phyloP scores from a whole-genome alignment of 1,139 yeast genomes.

The Candida sp. region DNA sequence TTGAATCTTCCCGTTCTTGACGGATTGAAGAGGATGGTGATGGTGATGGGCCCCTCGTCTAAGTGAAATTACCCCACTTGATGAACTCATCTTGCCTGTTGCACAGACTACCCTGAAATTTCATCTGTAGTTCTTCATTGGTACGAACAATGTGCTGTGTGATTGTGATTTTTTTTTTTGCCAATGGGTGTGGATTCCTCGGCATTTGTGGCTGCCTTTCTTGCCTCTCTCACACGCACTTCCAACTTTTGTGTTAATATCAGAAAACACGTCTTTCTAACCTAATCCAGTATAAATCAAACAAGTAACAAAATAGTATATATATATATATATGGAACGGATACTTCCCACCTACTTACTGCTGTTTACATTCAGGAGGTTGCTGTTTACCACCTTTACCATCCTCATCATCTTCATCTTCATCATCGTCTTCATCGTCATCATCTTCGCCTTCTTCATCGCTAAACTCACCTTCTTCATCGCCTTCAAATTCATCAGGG shows the following conservation, averaged over 20 bases:
- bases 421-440: conserved; percentile 41
- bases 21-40: too few species aligned
- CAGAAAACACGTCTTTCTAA: background rate
- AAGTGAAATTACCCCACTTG: too few species aligned
- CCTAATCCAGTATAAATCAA: background rate
- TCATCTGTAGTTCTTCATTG: too few species aligned
- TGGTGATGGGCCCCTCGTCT: too few species aligned
- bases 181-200: too few species aligned
- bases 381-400: conserved; percentile 54
- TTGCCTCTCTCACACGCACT: background rate
- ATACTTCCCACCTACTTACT: conserved; percentile 23
- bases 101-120: too few species aligned
- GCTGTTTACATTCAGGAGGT: conserved; percentile 92
- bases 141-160: too few species aligned
- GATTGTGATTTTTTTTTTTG: too few species aligned
- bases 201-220: background rate
- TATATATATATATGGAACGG: background rate
- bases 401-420: conserved; percentile 42
- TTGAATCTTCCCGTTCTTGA: too few species aligned
- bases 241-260: background rate
- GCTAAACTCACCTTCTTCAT: conserved; percentile 48
- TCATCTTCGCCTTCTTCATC: conserved; percentile 55
- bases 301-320: background rate
- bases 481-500: conserved; percentile 48
- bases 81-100: too few species aligned